Base-by-base conservation (phyloP, 225 moss, liverwort and hornwort genomes). In the Physcomitrellopsis africana region DNA sequence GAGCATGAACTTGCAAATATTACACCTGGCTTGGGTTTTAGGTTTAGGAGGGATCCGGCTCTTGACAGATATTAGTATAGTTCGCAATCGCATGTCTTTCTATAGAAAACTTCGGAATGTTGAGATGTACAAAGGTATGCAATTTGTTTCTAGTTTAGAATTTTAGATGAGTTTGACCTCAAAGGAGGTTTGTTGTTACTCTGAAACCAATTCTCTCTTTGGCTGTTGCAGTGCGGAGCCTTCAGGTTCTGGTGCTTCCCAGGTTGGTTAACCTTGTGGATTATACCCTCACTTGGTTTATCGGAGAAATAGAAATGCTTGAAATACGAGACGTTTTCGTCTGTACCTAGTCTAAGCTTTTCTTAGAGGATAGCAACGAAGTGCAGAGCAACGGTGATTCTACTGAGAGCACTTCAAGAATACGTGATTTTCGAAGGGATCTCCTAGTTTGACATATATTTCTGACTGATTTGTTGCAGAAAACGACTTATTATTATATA, bases 61-160 rank as follows among this genome's bases (percentile, higher is more conserved):
- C 22, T 6, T 88, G 86, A 24, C 3, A 64, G 76, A 14, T 91
- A 84, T 43, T 68, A 4, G 32, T 37, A 7, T 37, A 37, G 32
- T 37, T 7, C 32, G 2, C 32, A 37, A 37, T 1, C 0, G 32
- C 0, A 37, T 37, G 32, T 37, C 24, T 37, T 37, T 37, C 32
- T 37, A 37, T 37, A 5, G 24, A 15, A 23, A 8, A 16, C 20
- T 20, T 11, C 43, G 3, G 11, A 64, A 64, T 3, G 19, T n/a
- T 44, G 11, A 19, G 11, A 63, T 7, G 12, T 22, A 23, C 46
- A 9, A 1, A 7, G 18, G 65, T 18, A 47, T 44, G 20, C 45
- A 22, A 65, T 47, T 14, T 8, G 47, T 23, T 46, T 45, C 24
- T 43, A 17, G 65, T 48, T 46, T 15, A 24, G 15, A 14, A 47